Evolutionary conservation across 1,139 yeast species (phyloP).

Genomic region (Geotrichum australiense): DNA sequence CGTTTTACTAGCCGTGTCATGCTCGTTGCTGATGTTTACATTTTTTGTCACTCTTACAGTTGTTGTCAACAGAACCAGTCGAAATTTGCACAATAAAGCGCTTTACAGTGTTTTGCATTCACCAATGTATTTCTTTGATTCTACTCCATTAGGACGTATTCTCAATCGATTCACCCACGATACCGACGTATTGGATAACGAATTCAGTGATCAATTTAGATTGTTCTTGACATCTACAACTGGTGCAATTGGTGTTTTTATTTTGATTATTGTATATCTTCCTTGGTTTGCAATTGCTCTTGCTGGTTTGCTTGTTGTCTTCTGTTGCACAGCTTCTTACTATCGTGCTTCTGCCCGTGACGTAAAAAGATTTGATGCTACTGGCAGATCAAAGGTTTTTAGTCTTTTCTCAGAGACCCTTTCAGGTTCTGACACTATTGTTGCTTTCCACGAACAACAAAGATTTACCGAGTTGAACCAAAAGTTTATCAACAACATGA

Average conservation of each 20-base stretch:
- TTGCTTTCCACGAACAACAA: slow-evolving; percentile 46
- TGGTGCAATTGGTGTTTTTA: slow-evolving; percentile 54
- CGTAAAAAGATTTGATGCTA: slow-evolving; percentile 73
- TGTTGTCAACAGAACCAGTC: slow-evolving; percentile 41
- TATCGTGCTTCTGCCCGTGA: slow-evolving; percentile 80
- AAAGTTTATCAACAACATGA: slow-evolving; percentile 51
- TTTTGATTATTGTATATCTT: slow-evolving; percentile 62
- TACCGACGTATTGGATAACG: slow-evolving; percentile 77
- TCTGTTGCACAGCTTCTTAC: slow-evolving; percentile 47
- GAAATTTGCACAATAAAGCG: slow-evolving; percentile 41
- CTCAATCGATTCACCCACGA: slow-evolving; percentile 74
- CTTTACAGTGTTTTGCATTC: slow-evolving; percentile 60
- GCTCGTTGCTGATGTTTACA: slow-evolving; percentile 35
- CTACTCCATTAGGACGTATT: slow-evolving; percentile 66
- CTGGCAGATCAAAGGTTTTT: slow-evolving; percentile 68
- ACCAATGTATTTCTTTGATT: slow-evolving; percentile 63
- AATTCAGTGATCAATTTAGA: slow-evolving; percentile 37
- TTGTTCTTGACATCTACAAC: slow-evolving; percentile 45
- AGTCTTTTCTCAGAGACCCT: slow-evolving; percentile 71
- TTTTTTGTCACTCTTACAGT: slow-evolving; percentile 46
- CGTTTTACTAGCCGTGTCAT: slow-evolving; percentile 43
- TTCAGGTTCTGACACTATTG: slow-evolving; percentile 64
- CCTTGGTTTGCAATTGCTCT: slow-evolving; percentile 74
- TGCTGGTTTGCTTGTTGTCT: slow-evolving; percentile 46
- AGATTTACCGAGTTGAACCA: slow-evolving; percentile 49